Percentiles rank a stretch among this genome's conserved stretches.
Evolutionary conservation across 2,329 filamentous ascomycete genomes (phyloP).

Genomic region (Gliomastix tumulicola): DNA sequence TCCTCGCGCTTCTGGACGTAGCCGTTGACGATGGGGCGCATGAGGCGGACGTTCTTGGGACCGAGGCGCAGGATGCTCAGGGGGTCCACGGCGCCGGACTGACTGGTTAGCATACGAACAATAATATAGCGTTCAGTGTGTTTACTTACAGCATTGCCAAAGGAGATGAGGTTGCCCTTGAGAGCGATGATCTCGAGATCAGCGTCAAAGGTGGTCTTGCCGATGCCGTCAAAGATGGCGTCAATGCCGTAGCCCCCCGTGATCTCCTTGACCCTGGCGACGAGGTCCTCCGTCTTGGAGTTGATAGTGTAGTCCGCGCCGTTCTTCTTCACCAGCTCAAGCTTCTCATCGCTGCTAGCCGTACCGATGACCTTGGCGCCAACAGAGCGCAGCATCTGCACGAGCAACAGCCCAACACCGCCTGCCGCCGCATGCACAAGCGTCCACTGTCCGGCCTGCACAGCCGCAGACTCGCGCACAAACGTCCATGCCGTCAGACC

Average conservation of each 20-base stretch:
- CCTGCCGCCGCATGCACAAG: constrained; percentile 83
- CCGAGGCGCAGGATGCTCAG: constrained; percentile 48
- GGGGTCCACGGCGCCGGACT: constrained; percentile 68
- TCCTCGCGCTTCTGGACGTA: constrained; percentile 67
- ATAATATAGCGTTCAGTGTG: not conserved
- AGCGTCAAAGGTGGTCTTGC: constrained; percentile 76
- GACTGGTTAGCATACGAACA: not conserved
- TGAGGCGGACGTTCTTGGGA: constrained; percentile 69
- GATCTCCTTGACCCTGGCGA: constrained; percentile 55
- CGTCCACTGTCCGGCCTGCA: constrained; percentile 72
- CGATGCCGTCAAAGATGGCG: constrained; percentile 81
- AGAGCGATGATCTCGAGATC: constrained; percentile 66
- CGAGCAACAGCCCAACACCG: constrained; percentile 69
- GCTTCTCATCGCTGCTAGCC: constrained; percentile 66
- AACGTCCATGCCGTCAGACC: constrained; percentile 78
- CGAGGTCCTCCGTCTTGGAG: constrained; percentile 52
- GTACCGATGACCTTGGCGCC: constrained; percentile 78
- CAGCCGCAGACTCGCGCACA: constrained; percentile 68
- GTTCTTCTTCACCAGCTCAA: constrained; percentile 58
- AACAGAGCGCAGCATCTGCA: constrained; percentile 64
- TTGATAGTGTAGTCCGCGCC: constrained; percentile 69
- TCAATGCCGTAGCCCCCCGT: constrained; percentile 67
- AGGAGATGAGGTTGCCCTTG: constrained; percentile 72
- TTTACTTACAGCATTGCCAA: constrained; percentile 66
- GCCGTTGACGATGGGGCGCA: constrained; percentile 66